Base-by-base conservation (phyloP, 148 eudicot genomes). In the Diospyros kaki region DNA sequence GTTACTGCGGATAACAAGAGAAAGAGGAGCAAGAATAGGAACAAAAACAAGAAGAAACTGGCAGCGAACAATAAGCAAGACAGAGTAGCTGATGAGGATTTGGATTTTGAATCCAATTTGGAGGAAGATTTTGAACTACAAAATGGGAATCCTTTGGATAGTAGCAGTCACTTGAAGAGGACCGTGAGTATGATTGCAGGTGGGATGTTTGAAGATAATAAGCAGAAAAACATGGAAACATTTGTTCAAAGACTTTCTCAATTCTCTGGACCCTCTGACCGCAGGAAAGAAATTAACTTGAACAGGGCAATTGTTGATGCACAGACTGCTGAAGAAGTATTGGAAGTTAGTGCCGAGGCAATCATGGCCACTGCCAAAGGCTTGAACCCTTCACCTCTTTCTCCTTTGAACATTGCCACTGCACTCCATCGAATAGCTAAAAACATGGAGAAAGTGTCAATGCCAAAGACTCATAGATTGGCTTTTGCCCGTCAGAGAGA, bases 391-490 rank as follows among this genome's bases (percentile, higher is more conserved):
- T 92, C 98, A 0, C 98, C 98, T 66, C 87, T 92, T 39, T 83
- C 98, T 10, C 98, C 97, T 59, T 73, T 95, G 80, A 95, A 95
- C 75, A 85, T 95, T 62, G 98, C 98, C 54, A 92, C 98, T 15
- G 88, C 97, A 5, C 84, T 95, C n/a, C 97, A 95, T 72, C 88
- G 97, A 62, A 90, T 95, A 73, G 98, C 97, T 45, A 95, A 95
- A 85, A 95, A 92, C 81, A 95, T 95, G 98, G 98, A 95, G 82
- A 92, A 95, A 82, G 97, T 95, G 10, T 89, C 92, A 2, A 92
- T 95, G 98, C 62, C 79, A 79, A 89, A 81, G 77, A 86, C 89
- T 51, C 94, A 80, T 17, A 85, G 98, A 81, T 75, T 95, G 73
- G 92, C 96, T 1, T 92, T 95, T 73, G 96, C 98, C 12, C 88